Evolutionary conservation across 352 stramenopile genomes (phyloP).

Genomic region (Halophytophthora polymorphica): DNA sequence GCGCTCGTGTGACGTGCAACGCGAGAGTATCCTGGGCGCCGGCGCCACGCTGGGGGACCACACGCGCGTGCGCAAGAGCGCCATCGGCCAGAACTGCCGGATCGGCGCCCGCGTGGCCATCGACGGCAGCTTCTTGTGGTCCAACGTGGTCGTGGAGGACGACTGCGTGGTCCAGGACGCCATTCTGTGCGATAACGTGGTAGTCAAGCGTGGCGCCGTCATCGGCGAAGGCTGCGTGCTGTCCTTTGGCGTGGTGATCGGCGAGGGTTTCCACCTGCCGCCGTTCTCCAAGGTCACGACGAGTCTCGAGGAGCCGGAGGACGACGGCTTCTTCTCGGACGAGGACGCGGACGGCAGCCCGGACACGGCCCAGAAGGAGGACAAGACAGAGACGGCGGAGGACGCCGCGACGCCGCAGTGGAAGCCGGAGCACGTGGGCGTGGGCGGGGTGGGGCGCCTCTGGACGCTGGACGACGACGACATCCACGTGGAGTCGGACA

Average conservation of each 20-base stretch:
- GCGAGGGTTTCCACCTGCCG: slow-evolving; percentile 58
- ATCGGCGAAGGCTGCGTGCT: slow-evolving; percentile 76
- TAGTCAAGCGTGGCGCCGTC: slow-evolving; percentile 62
- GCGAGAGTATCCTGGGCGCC: slow-evolving; percentile 73
- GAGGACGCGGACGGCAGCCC: slow-evolving; percentile 37
- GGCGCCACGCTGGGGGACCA: slow-evolving; percentile 54
- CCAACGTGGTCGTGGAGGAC: slow-evolving; percentile 79
- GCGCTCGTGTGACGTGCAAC: slow-evolving; percentile 58
- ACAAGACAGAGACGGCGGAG: background rate
- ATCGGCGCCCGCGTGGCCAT: slow-evolving; percentile 76
- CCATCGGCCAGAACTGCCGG: slow-evolving; percentile 65
- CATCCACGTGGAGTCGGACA: slow-evolving; percentile 68
- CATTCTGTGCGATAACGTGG: slow-evolving; percentile 84
- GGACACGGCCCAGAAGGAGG: slow-evolving; percentile 10
- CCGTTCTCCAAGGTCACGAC: slow-evolving; percentile 85
- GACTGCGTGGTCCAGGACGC: slow-evolving; percentile 65
- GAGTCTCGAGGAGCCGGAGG: slow-evolving; percentile 38
- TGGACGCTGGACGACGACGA: slow-evolving; percentile 86
- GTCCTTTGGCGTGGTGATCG: slow-evolving; percentile 81
- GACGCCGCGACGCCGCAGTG: slow-evolving; percentile 31
- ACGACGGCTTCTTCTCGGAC: slow-evolving; percentile 77
- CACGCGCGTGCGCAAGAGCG: slow-evolving; percentile 52
- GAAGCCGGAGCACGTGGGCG: slow-evolving; percentile 67
- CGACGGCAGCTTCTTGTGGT: slow-evolving; percentile 78
- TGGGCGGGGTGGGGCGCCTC: slow-evolving; percentile 61